Percentiles rank a stretch among this genome's conserved stretches.
phyloP scores from a whole-genome alignment of 176 grass and related monocot genomes.

The Oryza nivara region DNA sequence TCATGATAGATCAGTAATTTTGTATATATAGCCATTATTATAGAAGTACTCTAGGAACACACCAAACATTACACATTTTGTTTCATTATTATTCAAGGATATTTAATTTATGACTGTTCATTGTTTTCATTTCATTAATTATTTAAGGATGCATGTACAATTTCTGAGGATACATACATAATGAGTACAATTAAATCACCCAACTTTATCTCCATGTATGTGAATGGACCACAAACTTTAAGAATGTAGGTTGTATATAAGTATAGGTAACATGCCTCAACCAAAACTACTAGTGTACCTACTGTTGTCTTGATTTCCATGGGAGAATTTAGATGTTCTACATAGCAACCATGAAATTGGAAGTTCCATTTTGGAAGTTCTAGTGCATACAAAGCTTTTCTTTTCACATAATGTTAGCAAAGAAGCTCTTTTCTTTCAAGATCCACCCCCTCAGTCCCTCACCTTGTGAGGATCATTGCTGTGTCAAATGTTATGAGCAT shows the following conservation, averaged over 20 bases:
- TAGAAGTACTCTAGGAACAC: neutral
- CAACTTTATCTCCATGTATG: neutral
- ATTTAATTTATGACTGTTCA: neutral
- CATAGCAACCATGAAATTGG: neutral
- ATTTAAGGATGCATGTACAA: neutral
- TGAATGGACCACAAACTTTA: constrained; percentile 3
- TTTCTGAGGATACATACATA: neutral
- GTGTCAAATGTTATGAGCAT: too few relatives aligned
- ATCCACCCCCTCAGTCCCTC: neutral
- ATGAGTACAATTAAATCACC: neutral
- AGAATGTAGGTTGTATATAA: neutral
- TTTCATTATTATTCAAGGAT: neutral
- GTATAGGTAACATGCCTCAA: constrained; percentile 20
- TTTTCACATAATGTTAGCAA: neutral
- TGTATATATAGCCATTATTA: neutral
- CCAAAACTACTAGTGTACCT: neutral
- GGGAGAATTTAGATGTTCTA: neutral
- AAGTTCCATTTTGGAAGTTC: neutral
- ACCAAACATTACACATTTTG: neutral
- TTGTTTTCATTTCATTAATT: neutral
- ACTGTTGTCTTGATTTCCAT: neutral
- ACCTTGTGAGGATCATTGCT: neutral
- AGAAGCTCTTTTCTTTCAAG: neutral
- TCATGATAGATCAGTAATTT: neutral
- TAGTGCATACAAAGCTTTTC: too few relatives aligned